Evolutionary conservation across 805 yeast genomes (phyloP), one percentile per base, ranked within the genome.

Genomic region (Maudiozyma pseudohumilis): DNA sequence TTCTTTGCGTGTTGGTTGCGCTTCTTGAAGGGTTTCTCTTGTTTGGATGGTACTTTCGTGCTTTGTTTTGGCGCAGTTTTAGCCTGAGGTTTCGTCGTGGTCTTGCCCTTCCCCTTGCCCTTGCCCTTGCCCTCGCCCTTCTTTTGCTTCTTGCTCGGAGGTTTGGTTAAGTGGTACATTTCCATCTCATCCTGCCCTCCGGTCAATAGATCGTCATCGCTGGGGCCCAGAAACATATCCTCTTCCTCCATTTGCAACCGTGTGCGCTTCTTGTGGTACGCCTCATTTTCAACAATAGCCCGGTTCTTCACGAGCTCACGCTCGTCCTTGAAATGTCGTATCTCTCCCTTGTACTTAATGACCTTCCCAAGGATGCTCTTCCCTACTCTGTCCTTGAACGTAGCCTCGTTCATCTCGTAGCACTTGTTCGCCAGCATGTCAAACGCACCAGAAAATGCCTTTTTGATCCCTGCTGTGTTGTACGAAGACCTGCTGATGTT

Each of bases 391-490:
- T 72, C 71, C 50, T 74, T 80, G 50, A 78, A 80, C 0, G 83
- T 65, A 0, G 85, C 75, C 16, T 64, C 59, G 48, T 82, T 71
- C 59, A 86, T 63, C 33, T 75, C 82, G 55, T 78, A 85, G 55
- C 95, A 85, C 47, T 76, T 75, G 47, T 79, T 80, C 2, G 77
- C 72, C 27, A 87, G 61, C 35, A 86, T 55, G 50, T 83, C 92
- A 62, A 69, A 87, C 0, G 95, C 96, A 23, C 95, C 95, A 13
- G 80, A 78, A 63, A 89, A 88, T 1, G 95, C 82, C 48, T 85
- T 77, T 52, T 81, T 84, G 36, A 89, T 70, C 48, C 79, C 84
- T 26, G 84, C 61, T 32, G 85, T 63, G 55, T 88, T 87, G 64
- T 76, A 85, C 2, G 94, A 78, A 7, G 95, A 82, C 47, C 95